Percentiles rank a stretch among this genome's conserved stretches.
These are phyloP conservation scores for Ophiocordyceps camponoti-leonardi DNA, from an alignment of 2,329 filamentous ascomycete species.

Conservation along the genomic window DNA sequence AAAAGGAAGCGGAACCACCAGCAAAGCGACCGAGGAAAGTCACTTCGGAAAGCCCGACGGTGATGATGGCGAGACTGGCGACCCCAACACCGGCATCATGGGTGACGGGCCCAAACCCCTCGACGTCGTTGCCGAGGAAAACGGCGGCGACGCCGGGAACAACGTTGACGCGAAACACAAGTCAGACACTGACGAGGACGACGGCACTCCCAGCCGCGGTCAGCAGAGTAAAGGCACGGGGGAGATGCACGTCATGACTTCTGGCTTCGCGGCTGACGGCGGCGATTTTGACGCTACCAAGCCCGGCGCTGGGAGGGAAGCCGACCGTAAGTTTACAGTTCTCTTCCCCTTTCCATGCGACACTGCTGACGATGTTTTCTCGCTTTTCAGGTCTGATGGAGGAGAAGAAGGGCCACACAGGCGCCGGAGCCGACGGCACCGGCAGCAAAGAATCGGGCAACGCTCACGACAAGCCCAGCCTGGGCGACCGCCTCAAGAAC, in stretches of 20 bases:
- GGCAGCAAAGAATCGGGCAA: background rate
- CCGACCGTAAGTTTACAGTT: conserved; percentile 35
- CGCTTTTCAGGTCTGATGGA: conserved; percentile 13
- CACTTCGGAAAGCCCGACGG: no score
- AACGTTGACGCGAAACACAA: conserved; percentile 12
- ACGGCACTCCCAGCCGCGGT: conserved; percentile 6
- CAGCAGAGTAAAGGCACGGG: conserved; percentile 27
- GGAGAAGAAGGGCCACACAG: conserved; percentile 7
- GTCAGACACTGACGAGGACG: background rate
- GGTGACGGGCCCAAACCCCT: conserved; percentile 13
- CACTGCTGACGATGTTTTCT: background rate
- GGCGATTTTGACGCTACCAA: conserved; percentile 49
- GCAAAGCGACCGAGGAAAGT: background rate
- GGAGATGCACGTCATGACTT: conserved; percentile 37
- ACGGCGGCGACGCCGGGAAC: conserved; percentile 15
- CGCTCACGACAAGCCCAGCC: conserved; percentile 27
- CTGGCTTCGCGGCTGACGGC: conserved; percentile 44
- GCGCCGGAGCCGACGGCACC: background rate
- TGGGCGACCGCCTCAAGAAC: conserved; percentile 16
- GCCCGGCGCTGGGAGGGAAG: conserved; percentile 48
- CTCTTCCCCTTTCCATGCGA: no score
- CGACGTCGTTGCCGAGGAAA: conserved; percentile 15
- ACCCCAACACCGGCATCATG: conserved; percentile 14
- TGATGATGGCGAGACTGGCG: conserved; percentile 6
- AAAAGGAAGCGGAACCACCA: background rate